These are phyloP conservation scores for Malbranchea cinnamomea DNA, from an alignment of 2,329 filamentous ascomycete species.

Conservation along the genomic window DNA sequence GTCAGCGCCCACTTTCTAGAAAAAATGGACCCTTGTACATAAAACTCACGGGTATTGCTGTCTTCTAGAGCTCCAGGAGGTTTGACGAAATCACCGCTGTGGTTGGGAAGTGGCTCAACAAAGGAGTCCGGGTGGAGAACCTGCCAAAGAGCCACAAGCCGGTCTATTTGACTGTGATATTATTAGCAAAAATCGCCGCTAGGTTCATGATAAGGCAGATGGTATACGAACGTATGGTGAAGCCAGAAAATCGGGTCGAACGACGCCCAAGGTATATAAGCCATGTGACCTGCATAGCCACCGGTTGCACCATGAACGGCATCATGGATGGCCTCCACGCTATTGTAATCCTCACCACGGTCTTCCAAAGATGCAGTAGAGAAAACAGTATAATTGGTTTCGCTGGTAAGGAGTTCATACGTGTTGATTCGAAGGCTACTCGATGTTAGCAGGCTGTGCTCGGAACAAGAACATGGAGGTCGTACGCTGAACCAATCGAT, in stretches of 20 bases:
- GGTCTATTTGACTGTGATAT: constrained; percentile 48
- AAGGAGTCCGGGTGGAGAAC: constrained; percentile 53
- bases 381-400: constrained; percentile 16
- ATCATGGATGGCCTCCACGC: constrained; percentile 33
- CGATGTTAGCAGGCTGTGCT: constrained; percentile 4
- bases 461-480: neutral
- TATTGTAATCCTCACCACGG: constrained; percentile 11
- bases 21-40: no score
- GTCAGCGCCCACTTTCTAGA: no score
- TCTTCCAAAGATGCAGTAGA: constrained; percentile 12
- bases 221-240: constrained; percentile 41
- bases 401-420: constrained; percentile 16
- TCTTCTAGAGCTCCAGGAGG: constrained; percentile 39
- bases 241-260: constrained; percentile 72
- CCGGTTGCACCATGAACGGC: constrained; percentile 40
- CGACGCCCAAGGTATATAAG: constrained; percentile 53
- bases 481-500: constrained; percentile 13
- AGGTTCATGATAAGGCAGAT: neutral
- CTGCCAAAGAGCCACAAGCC: constrained; percentile 66
- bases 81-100: constrained; percentile 48
- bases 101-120: constrained; percentile 41
- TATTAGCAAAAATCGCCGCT: neutral
- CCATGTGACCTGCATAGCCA: constrained; percentile 49
- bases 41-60: constrained; percentile 31
- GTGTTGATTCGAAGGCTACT: constrained; percentile 12